A percentile compares a stretch with the other conserved stretches of the same genome.
These are phyloP conservation scores for Leccinum subrobustum DNA, from an alignment of 1,284 basidiomycete species.

Conservation along the genomic window DNA sequence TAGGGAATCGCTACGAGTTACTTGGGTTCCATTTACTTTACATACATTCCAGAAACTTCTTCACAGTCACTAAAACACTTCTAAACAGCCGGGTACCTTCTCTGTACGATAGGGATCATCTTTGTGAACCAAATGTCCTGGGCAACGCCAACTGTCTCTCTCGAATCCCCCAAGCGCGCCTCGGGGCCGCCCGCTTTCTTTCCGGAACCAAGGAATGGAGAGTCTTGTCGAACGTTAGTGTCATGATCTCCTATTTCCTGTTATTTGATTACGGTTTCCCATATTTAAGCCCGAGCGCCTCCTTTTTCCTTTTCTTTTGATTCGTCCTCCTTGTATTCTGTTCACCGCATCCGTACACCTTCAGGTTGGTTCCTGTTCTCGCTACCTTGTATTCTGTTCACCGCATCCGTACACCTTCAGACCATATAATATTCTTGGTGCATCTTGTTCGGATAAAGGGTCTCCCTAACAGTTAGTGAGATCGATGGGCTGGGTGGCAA, in stretches of 20 bases:
- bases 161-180: background rate
- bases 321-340: no score
- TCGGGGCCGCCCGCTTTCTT: background rate
- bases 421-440: no score
- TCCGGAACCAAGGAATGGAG: slow-evolving; percentile 9
- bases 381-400: no score
- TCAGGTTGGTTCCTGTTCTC: no score
- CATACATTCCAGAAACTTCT: background rate
- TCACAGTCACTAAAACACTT: background rate
- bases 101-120: slow-evolving; percentile 13
- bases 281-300: no score
- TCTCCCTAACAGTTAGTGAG: no score
- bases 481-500: slow-evolving; percentile 2
- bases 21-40: background rate
- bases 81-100: background rate
- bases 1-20: background rate
- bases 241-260: no score
- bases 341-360: no score
- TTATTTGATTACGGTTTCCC: no score
- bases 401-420: no score
- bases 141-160: background rate
- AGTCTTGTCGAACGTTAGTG: slow-evolving; percentile 10
- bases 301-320: no score
- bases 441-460: no score
- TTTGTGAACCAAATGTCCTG: slow-evolving; percentile 11